A percentile compares a stretch with the other conserved stretches of the same genome.
phyloP scores from a whole-genome alignment of 2,329 filamentous ascomycete species.

The Nemania diffusa region DNA sequence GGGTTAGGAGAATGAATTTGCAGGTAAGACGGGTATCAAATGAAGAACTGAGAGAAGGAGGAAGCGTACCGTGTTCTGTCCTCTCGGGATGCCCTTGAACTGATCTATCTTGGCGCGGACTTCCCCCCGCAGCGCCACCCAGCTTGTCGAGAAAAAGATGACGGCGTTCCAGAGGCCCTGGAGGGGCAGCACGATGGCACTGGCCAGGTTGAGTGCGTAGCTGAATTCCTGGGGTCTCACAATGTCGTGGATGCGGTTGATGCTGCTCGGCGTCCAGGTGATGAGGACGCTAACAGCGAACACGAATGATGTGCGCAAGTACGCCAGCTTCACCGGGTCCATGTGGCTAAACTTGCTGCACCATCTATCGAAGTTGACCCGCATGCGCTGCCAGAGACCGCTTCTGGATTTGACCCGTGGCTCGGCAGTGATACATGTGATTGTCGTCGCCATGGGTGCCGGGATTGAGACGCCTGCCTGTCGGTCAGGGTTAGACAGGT shows the following conservation, averaged over 20 bases:
- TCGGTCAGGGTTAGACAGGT: constrained; percentile 25
- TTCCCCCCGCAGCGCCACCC: constrained; percentile 54
- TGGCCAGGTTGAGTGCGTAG: constrained; percentile 75
- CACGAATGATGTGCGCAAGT: constrained; percentile 69
- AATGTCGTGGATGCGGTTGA: constrained; percentile 79
- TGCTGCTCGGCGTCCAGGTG: constrained; percentile 73
- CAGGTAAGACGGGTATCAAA: not conserved
- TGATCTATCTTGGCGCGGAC: constrained; percentile 35
- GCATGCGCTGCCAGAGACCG: constrained; percentile 32
- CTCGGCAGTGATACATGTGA: constrained; percentile 48
- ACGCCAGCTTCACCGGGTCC: constrained; percentile 70
- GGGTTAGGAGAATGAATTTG: too few relatives aligned
- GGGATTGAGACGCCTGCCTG: constrained; percentile 25
- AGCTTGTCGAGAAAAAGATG: constrained; percentile 78
- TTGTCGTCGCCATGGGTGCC: constrained; percentile 42
- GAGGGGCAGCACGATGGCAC: constrained; percentile 77
- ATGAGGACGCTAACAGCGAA: constrained; percentile 70
- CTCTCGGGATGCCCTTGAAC: constrained; percentile 44
- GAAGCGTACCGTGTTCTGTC: constrained; percentile 34
- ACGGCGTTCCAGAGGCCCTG: constrained; percentile 85
- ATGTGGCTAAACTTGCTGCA: constrained; percentile 52
- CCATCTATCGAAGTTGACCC: constrained; percentile 41
- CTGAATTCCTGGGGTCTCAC: constrained; percentile 61
- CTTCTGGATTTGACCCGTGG: constrained; percentile 34
- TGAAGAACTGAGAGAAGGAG: not conserved